phyloP scores from a whole-genome alignment of 2,329 filamentous ascomycete genomes.

The Pyricularia grisea region DNA sequence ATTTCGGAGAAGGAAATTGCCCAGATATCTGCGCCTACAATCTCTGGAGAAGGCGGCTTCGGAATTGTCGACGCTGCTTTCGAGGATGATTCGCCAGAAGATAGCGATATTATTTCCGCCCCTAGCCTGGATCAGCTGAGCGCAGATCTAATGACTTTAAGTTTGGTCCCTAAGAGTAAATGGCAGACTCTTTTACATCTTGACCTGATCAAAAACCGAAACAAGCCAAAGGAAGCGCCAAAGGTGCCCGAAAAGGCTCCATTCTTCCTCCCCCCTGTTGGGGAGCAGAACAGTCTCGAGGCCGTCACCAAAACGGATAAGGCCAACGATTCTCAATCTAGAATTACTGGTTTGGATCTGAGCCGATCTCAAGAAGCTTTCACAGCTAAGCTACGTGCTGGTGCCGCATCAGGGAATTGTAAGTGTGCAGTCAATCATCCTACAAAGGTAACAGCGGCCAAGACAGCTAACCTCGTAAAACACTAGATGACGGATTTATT shows the following conservation, averaged over 20 bases:
- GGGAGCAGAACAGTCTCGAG: slow-evolving; percentile 5
- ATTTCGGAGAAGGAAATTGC: slow-evolving; percentile 69
- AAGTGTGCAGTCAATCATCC: slow-evolving; percentile 21
- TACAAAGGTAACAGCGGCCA: neutral
- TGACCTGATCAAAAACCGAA: slow-evolving; percentile 84
- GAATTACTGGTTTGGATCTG: slow-evolving; percentile 59
- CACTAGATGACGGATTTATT: slow-evolving; percentile 55
- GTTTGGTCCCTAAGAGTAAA: slow-evolving; percentile 76
- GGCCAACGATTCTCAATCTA: slow-evolving; percentile 41
- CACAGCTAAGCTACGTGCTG: slow-evolving; percentile 44
- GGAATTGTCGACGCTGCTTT: slow-evolving; percentile 70
- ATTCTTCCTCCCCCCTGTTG: slow-evolving; percentile 14
- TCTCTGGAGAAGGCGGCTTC: slow-evolving; percentile 72
- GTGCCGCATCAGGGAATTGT: slow-evolving; percentile 51
- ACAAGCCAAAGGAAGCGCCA: slow-evolving; percentile 86
- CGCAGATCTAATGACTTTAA: slow-evolving; percentile 76
- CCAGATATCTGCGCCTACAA: slow-evolving; percentile 58
- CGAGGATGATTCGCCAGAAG: slow-evolving; percentile 42
- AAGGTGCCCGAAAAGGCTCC: slow-evolving; percentile 91
- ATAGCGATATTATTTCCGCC: slow-evolving; percentile 43
- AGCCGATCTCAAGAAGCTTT: slow-evolving; percentile 48
- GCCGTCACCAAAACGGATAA: slow-evolving; percentile 22
- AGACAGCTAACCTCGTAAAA: neutral
- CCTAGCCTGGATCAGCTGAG: slow-evolving; percentile 67
- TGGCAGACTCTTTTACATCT: slow-evolving; percentile 95